Conservation (phyloP, 306 rosid genomes). For the Prunus campanulata region DNA sequence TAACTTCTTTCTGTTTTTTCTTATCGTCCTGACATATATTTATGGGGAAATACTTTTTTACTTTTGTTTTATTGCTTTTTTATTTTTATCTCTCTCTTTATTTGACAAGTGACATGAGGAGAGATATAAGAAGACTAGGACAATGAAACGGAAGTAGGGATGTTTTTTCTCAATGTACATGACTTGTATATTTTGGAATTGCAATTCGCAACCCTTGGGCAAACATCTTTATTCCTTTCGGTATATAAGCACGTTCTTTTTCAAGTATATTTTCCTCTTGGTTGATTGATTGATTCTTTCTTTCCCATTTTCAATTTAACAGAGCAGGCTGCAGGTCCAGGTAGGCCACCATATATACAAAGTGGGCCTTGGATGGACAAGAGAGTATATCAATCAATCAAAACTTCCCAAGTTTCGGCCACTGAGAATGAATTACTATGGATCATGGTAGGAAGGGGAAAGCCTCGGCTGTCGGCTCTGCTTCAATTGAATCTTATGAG, state of each 20-base stretch:
- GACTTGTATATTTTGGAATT: background rate
- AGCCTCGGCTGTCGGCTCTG: background rate
- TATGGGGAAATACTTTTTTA: no score
- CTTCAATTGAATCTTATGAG: background rate
- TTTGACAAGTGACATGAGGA: no score
- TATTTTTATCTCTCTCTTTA: no score
- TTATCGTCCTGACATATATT: no score
- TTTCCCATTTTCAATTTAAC: no score
- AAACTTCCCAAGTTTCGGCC: background rate
- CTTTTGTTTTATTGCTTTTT: rapidly evolving
- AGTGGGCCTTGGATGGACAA: background rate
- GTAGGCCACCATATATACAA: background rate
- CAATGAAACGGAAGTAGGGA: no score
- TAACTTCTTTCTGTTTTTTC: no score
- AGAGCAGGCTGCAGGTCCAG: background rate
- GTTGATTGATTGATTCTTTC: background rate
- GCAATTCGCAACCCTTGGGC: background rate
- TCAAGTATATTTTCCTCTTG: background rate
- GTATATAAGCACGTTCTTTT: background rate
- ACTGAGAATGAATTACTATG: background rate
- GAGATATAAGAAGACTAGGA: no score
- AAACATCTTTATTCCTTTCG: background rate
- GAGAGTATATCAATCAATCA: background rate
- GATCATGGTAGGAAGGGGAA: background rate
- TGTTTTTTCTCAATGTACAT: no score